Evolutionary conservation across 176 grass and related monocot species (phyloP), one percentile per base, ranked within the genome.

Genomic region (Stipa capillata): DNA sequence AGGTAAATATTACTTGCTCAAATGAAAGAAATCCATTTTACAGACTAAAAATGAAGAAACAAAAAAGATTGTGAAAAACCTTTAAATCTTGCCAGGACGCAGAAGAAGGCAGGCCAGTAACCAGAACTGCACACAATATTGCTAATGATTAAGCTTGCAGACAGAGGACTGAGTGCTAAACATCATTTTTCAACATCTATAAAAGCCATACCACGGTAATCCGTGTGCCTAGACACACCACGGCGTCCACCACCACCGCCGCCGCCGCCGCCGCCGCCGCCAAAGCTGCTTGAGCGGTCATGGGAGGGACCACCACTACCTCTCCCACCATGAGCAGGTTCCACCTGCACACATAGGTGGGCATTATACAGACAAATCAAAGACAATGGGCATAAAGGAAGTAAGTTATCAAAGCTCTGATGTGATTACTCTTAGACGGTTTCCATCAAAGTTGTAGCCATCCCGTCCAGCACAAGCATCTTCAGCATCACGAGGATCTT

Each of bases 41-140:
- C 37, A 7, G 10, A n/a, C 9, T 0, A 13, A 82, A 58, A 48
- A 71, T 1, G 9, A 17, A 70, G 20, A 62, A 60, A 20, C 47
- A 12, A 4, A 66, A 17, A 33, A 37, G 15, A 20, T 65, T 66
- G 18, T 0, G 14, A 12, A 42, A 84, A 66, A 99, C 96, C 96
- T 99, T 99, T 49, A 99, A 76, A 76, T 99, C 96, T 83, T 99
- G 96, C 96, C 96, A 99, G 13, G 96, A 99, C 31, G 92, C 96
- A 91, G 96, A 95, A 60, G 92, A 95, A 83, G 96, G 96, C 61
- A 99, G 68, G 48, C 96, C 96, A 28, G 78, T 84, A 28, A 99
- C 90, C 67, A 91, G 60, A 66, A 99, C 96, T 99, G 78, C 77
- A 56, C 4, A 55, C n/a, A 16, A 31, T 59, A 40, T 43, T 33